These are phyloP conservation scores for Kodamaea restingae DNA, from an alignment of 805 yeast species.

Conservation along the genomic window DNA sequence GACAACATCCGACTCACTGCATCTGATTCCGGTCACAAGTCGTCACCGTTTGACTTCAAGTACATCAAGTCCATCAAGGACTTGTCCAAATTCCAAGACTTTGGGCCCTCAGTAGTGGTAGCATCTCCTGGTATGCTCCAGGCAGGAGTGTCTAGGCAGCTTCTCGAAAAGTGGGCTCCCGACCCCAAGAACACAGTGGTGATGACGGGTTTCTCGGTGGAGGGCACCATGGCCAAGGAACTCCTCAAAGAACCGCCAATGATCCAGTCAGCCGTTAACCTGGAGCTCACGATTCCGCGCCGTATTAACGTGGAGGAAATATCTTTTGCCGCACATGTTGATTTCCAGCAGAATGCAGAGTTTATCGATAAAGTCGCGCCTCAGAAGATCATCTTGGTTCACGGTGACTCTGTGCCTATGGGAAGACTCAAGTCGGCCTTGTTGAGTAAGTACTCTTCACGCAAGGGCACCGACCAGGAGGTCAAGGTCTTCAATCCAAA, in stretches of 20 bases:
- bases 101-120: slow-evolving; percentile 92
- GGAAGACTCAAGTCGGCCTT: slow-evolving; percentile 93
- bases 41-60: slow-evolving; percentile 87
- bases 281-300: slow-evolving; percentile 82
- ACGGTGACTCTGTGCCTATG: slow-evolving; percentile 98
- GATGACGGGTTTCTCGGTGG: slow-evolving; percentile 95
- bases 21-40: slow-evolving; percentile 25
- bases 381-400: slow-evolving; percentile 81
- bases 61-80: slow-evolving; percentile 75
- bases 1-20: slow-evolving; percentile 73
- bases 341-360: slow-evolving; percentile 86
- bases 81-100: slow-evolving; percentile 82
- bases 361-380: slow-evolving; percentile 90
- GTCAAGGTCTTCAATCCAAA: slow-evolving; percentile 89
- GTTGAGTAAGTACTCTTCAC: slow-evolving; percentile 74
- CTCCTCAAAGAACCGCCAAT: slow-evolving; percentile 83
- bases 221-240: slow-evolving; percentile 95
- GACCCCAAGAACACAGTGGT: slow-evolving; percentile 86
- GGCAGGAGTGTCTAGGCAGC: slow-evolving; percentile 87
- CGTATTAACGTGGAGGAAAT: slow-evolving; percentile 86
- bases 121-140: slow-evolving; percentile 99
- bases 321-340: slow-evolving; percentile 99
- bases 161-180: slow-evolving; percentile 96
- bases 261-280: slow-evolving; percentile 79
- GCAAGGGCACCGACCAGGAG: slow-evolving; percentile 83